These are phyloP conservation scores for Geotrichum histeridarum DNA, from an alignment of 1,139 yeast species.

Conservation along the genomic window DNA sequence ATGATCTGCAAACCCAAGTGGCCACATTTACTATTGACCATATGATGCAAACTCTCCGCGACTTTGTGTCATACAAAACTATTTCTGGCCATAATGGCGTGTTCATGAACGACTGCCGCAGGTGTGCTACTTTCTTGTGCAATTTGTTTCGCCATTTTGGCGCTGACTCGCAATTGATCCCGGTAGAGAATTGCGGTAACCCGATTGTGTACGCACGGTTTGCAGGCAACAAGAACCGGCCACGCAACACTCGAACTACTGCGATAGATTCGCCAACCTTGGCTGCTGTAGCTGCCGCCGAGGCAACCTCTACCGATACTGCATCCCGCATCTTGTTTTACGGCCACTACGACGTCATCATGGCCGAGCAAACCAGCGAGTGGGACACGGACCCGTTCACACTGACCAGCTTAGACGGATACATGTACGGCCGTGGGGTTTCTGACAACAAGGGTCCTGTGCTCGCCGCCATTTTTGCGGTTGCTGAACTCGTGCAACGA, in stretches of 20 bases:
- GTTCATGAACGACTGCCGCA: slow-evolving; percentile 72
- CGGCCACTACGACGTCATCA: slow-evolving; percentile 93
- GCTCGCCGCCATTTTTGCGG: slow-evolving; percentile 83
- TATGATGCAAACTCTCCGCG: slow-evolving; percentile 57
- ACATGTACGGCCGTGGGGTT: slow-evolving; percentile 85
- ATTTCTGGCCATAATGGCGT: slow-evolving; percentile 66
- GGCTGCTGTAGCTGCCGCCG: not conserved
- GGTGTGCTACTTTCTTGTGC: slow-evolving; percentile 75
- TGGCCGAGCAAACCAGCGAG: slow-evolving; percentile 50
- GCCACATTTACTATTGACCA: slow-evolving; percentile 48
- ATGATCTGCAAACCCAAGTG: not conserved
- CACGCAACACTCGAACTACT: not conserved
- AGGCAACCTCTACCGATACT: not conserved
- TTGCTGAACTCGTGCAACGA: slow-evolving; percentile 59
- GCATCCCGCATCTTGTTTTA: slow-evolving; percentile 59
- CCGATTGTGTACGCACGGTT: slow-evolving; percentile 80
- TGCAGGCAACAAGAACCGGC: slow-evolving; percentile 38
- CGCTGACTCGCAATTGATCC: slow-evolving; percentile 65
- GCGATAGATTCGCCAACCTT: slow-evolving; percentile 9
- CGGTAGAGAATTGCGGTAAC: slow-evolving; percentile 64
- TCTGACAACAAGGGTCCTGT: slow-evolving; percentile 94
- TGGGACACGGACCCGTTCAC: slow-evolving; percentile 82
- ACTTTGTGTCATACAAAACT: slow-evolving; percentile 64
- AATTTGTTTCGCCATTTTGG: slow-evolving; percentile 65
- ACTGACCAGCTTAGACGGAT: slow-evolving; percentile 75